Conservation (phyloP, 1,284 basidiomycete genomes). For the Xerocomus amazonicus region DNA sequence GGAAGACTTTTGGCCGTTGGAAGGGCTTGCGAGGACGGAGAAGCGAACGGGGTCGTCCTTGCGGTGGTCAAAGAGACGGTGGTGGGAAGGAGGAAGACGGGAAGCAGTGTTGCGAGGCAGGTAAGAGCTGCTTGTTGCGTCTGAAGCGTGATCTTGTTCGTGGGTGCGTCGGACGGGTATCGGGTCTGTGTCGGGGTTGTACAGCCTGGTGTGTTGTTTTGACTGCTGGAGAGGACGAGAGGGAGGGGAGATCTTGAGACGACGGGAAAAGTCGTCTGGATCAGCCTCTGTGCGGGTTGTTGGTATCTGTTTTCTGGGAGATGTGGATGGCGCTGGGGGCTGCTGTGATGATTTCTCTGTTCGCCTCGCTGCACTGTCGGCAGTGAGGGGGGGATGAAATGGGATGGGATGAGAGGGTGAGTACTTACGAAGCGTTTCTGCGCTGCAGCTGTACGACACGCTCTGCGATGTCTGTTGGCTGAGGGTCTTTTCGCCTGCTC, state of each 20-base stretch:
- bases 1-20: constrained; percentile 35
- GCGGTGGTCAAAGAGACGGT: constrained; percentile 78
- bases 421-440: constrained; percentile 55
- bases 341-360: constrained; percentile 36
- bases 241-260: constrained; percentile 60
- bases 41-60: constrained; percentile 85
- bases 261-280: constrained; percentile 66
- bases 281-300: constrained; percentile 44
- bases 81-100: constrained; percentile 37
- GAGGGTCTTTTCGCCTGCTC: constrained; percentile 28
- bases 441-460: constrained; percentile 63
- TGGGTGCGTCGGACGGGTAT: constrained; percentile 56
- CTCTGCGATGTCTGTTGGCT: constrained; percentile 65
- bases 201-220: constrained; percentile 49
- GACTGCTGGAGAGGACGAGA: constrained; percentile 36
- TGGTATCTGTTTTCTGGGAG: constrained; percentile 32
- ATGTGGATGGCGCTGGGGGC: constrained; percentile 27
- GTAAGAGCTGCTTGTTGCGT: constrained; percentile 50
- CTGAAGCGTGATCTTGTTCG: constrained; percentile 61
- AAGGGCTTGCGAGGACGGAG: constrained; percentile 55
- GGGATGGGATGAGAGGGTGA: constrained; percentile 3
- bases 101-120: constrained; percentile 38
- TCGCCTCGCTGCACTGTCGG: constrained; percentile 44
- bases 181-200: constrained; percentile 68
- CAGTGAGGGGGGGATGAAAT: constrained; percentile 5